phyloP scores from a whole-genome alignment of 2,329 filamentous ascomycete species.

The Colletotrichum sp. region DNA sequence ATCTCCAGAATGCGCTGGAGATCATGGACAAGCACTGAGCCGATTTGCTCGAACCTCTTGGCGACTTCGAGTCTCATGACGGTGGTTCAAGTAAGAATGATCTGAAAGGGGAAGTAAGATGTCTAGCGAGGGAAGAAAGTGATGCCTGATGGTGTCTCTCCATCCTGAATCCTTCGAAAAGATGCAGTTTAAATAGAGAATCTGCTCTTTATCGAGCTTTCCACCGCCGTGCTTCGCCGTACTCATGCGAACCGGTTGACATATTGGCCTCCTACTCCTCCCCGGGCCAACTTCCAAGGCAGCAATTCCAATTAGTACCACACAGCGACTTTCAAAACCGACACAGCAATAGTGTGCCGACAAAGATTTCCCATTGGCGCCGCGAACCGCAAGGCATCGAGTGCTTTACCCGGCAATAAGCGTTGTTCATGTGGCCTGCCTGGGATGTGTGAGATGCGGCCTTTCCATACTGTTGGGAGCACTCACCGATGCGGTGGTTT shows the following conservation, averaged over 20 bases:
- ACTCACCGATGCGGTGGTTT: background rate
- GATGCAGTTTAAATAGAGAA: background rate
- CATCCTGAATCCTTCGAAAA: background rate
- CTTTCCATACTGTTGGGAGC: background rate
- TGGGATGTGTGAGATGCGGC: background rate
- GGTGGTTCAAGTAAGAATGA: background rate
- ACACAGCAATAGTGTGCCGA: background rate
- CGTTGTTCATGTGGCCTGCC: background rate
- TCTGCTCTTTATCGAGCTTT: background rate
- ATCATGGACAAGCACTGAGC: background rate
- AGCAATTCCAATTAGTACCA: background rate
- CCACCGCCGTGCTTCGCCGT: background rate
- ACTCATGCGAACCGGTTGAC: background rate
- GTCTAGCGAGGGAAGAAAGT: background rate
- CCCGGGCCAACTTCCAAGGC: background rate
- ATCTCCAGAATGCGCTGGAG: slow-evolving; percentile 2
- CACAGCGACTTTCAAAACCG: background rate
- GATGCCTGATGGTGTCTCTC: background rate
- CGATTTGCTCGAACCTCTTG: background rate
- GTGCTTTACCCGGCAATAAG: background rate
- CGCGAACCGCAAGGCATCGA: background rate
- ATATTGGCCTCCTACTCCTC: background rate
- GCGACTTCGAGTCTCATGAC: background rate
- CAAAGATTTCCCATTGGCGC: background rate
- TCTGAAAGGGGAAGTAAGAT: background rate